These are phyloP conservation scores for Nicotiana knightiana DNA, from an alignment of 257 asterid species.

Conservation along the genomic window DNA sequence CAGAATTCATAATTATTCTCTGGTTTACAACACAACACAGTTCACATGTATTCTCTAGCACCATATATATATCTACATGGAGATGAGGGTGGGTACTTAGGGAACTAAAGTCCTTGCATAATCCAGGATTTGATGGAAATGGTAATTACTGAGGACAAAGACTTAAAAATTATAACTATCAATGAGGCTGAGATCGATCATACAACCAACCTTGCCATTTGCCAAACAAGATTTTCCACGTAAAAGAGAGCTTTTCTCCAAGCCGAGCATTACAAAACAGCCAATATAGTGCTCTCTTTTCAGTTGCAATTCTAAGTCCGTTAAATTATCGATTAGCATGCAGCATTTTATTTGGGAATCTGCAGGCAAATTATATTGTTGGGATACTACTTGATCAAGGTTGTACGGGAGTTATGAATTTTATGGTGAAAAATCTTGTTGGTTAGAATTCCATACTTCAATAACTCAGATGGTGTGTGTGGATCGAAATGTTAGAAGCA, in stretches of 20 bases:
- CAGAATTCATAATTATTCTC: not conserved
- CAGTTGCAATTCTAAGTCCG: not conserved
- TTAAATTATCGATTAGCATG: not conserved
- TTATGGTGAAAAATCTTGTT: conserved; percentile 35
- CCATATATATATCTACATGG: not conserved
- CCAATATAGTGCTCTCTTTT: not conserved
- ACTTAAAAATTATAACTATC: not conserved
- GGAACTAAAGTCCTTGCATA: not conserved
- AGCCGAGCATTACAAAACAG: not conserved
- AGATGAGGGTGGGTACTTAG: not conserved
- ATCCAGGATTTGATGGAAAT: not conserved
- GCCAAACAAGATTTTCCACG: not conserved
- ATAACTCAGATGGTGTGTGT: not conserved
- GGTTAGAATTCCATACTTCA: not conserved
- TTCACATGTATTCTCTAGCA: not conserved
- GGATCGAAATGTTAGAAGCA: not conserved
- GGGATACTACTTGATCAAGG: conserved; percentile 34
- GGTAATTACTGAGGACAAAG: not conserved
- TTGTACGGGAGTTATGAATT: conserved; percentile 68
- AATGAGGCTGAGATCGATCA: too few species aligned
- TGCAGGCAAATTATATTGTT: not conserved
- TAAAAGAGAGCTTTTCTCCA: not conserved
- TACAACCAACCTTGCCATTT: too few species aligned
- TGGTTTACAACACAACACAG: not conserved
- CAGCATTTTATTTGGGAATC: not conserved